A percentile compares a stretch with the other conserved stretches of the same genome.
Evolutionary conservation across 2,329 filamentous ascomycete genomes (phyloP).

Genomic region (Ophiocordyceps sinensis): DNA sequence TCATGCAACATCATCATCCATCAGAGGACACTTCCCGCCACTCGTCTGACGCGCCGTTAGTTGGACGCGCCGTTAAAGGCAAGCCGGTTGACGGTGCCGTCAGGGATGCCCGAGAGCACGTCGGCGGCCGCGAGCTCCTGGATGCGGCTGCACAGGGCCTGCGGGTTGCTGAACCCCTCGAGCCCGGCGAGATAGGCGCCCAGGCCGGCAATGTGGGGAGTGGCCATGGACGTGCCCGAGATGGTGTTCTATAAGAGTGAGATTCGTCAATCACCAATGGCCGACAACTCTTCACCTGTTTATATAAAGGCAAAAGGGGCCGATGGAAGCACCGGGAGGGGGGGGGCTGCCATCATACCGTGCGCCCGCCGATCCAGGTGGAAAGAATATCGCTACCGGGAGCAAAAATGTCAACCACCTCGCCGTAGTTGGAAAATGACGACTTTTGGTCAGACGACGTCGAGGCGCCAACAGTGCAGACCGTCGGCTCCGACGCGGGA

Average conservation of each 20-base stretch:
- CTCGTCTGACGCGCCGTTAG: not conserved
- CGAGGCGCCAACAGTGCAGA: slow-evolving; percentile 8
- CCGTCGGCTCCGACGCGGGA: slow-evolving; percentile 8
- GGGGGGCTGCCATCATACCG: slow-evolving; percentile 8
- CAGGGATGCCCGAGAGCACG: slow-evolving; percentile 15
- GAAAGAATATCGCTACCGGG: slow-evolving; percentile 28
- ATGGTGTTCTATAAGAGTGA: slow-evolving; percentile 1
- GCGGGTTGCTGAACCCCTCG: slow-evolving; percentile 11
- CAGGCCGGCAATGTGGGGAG: slow-evolving; percentile 5
- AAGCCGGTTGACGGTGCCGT: slow-evolving; percentile 24
- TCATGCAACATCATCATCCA: too few species aligned
- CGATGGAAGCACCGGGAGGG: not conserved
- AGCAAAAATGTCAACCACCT: slow-evolving; percentile 28
- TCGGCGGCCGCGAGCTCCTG: slow-evolving; percentile 19
- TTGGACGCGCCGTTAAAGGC: slow-evolving; percentile 24
- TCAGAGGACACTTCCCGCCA: too few species aligned
- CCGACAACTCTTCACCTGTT: too few species aligned
- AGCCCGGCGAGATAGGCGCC: slow-evolving; percentile 15
- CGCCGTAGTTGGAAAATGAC: slow-evolving; percentile 29
- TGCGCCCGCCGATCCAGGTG: slow-evolving; percentile 26
- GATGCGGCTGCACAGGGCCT: slow-evolving; percentile 15
- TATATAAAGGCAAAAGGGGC: not conserved
- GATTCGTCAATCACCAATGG: not conserved
- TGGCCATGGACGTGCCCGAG: slow-evolving; percentile 23
- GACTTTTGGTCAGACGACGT: slow-evolving; percentile 17